These are phyloP conservation scores for Leishmania guyanensis DNA, from an alignment of 208 protist genomes.

Conservation along the genomic window DNA sequence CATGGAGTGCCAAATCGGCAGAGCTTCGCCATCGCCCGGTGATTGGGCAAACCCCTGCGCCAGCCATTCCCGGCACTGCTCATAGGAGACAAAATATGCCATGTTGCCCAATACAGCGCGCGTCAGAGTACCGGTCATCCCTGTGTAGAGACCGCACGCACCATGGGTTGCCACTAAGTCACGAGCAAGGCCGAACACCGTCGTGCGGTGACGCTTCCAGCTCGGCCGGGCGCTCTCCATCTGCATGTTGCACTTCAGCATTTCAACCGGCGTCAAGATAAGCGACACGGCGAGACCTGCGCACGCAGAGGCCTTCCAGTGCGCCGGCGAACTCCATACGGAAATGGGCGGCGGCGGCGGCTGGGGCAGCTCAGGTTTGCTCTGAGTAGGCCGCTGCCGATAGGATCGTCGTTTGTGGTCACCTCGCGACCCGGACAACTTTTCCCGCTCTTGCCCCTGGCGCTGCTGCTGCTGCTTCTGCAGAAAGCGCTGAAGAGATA, in stretches of 20 bases:
- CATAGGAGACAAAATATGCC: conserved; percentile 81
- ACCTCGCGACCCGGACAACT: background rate
- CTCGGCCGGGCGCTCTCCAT: conserved; percentile 19
- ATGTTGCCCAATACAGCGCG: conserved; percentile 78
- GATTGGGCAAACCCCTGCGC: conserved; percentile 14
- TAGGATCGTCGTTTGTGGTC: background rate
- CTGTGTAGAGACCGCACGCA: conserved; percentile 59
- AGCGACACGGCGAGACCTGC: conserved; percentile 62
- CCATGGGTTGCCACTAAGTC: conserved; percentile 17
- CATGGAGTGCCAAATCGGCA: conserved; percentile 51
- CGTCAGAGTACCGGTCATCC: conserved; percentile 55
- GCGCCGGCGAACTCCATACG: conserved; percentile 26
- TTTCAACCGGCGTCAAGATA: conserved; percentile 71
- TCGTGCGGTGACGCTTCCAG: conserved; percentile 22
- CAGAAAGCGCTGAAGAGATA: conserved; percentile 25
- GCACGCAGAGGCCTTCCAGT: conserved; percentile 39
- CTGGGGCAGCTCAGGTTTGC: background rate
- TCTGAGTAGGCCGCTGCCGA: background rate
- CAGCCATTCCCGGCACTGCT: conserved; percentile 49
- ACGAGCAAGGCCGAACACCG: conserved; percentile 15
- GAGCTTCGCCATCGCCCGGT: conserved; percentile 17
- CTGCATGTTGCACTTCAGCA: conserved; percentile 78
- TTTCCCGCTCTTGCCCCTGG: background rate
- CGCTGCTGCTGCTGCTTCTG: conserved; percentile 2
- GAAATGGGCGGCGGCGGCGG: background rate